Evolutionary conservation across 345 rosid genomes (phyloP), one percentile per base, ranked within the genome.

Genomic region (Eucalyptus tenuipes): DNA sequence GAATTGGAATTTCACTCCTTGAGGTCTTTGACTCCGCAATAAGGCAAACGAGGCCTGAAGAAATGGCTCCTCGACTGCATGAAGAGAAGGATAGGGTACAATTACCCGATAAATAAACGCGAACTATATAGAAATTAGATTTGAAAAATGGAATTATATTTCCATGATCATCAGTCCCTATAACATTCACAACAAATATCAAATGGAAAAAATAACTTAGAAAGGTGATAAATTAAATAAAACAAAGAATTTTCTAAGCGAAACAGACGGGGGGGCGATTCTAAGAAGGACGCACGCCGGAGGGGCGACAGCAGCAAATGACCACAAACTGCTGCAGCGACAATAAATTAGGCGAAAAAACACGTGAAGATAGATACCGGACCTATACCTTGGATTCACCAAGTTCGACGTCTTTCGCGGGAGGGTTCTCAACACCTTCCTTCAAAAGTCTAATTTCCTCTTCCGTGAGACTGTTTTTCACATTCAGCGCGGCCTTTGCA

Each of bases 381-480:
- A 80, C 53, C 88, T 87, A 84, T 52, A 64, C 88, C 42, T 59
- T 84, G 17, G 86, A 61, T 48, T 89, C 88, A 16, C 81, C 79
- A 45, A 79, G 87, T 44, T 95, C 98, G 52, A 95, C 91, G 90
- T 93, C 95, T 89, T 93, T 95, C 88, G 91, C 81, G 22, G 93
- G 89, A 75, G 90, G 90, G 90, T 90, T 91, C 85, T 95, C 96
- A 24, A 93, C 91, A 66, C 96, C 97, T 87, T 94, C 99, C 91
- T 96, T 96, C 91, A 97, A 91, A 89, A 96, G 96, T 91, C 92
- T 93, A 68, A 97, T 93, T 94, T 95, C 97, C 48, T 95, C 99
- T 92, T 97, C 99, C 1, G 98, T 96, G 87, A 95, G 92, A 91
- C 98, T 96, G 92, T 92, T 91, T 90, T 96, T 96, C 37, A 75